Percentiles rank a stretch among this genome's conserved stretches.
phyloP scores from a whole-genome alignment of 202 grass and related monocot species.

The Hordeum pubiflorum region DNA sequence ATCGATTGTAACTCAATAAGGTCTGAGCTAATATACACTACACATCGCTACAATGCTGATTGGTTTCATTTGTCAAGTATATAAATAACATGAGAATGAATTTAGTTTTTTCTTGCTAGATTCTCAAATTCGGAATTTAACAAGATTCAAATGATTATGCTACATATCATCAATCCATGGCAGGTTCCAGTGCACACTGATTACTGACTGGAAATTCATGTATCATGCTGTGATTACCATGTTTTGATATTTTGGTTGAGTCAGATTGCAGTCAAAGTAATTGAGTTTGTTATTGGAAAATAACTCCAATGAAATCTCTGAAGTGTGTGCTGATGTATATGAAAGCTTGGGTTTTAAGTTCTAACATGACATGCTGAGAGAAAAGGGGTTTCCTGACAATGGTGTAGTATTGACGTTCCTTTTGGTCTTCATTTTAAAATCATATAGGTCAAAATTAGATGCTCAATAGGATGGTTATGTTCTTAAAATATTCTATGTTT shows the following conservation, averaged over 20 bases:
- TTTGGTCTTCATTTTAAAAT: neutral
- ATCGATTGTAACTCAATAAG: neutral
- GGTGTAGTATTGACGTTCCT: neutral
- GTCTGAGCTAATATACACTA: neutral
- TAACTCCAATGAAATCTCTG: neutral
- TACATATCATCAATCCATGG: neutral
- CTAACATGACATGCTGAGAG: slow-evolving; percentile 10
- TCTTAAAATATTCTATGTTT: neutral
- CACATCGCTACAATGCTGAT: neutral
- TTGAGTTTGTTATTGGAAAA: slow-evolving; percentile 1
- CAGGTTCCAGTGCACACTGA: neutral
- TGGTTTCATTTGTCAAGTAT: neutral
- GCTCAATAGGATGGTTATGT: neutral
- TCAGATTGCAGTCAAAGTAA: slow-evolving; percentile 11
- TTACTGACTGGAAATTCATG: neutral
- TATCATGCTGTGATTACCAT: neutral
- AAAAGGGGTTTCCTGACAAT: slow-evolving; percentile 3
- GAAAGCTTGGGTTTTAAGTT: slow-evolving; percentile 1
- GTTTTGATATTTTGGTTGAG: neutral
- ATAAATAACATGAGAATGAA: neutral
- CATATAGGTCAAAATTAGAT: neutral
- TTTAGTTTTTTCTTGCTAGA: neutral
- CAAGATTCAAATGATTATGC: neutral
- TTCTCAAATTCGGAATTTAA: neutral
- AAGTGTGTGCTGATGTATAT: neutral